Percentiles rank a stretch among this genome's conserved stretches.
Evolutionary conservation across 176 grass and related monocot species (phyloP).

Genomic region (Aegilops sharonensis): DNA sequence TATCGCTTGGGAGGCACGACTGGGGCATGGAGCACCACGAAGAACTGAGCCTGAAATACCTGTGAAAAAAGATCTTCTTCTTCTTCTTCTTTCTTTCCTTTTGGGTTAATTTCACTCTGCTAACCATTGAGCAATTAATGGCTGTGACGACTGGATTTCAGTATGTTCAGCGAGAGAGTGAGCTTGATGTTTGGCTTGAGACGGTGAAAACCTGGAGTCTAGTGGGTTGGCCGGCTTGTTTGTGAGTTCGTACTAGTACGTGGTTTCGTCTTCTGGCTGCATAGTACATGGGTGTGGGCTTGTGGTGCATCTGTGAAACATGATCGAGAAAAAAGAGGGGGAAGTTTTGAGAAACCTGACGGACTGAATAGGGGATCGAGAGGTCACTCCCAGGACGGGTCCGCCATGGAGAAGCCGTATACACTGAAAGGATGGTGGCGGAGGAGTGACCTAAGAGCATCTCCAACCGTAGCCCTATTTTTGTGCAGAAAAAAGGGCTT

Average conservation of each 20-base stretch:
- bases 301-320: neutral
- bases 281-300: neutral
- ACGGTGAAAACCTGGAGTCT: neutral
- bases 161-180: slow-evolving; percentile 7
- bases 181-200: slow-evolving; percentile 12
- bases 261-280: neutral
- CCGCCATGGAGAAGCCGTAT: neutral
- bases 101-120: slow-evolving; percentile 1
- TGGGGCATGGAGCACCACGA: slow-evolving; percentile 44
- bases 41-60: slow-evolving; percentile 43
- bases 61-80: neutral
- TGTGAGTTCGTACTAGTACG: neutral
- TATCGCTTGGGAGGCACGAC: slow-evolving; percentile 72
- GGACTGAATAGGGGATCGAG: neutral
- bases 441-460: no score
- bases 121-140: slow-evolving; percentile 30
- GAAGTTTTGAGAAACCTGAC: neutral
- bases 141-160: slow-evolving; percentile 18
- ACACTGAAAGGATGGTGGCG: neutral
- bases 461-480: no score
- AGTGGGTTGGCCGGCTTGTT: neutral
- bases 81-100: neutral
- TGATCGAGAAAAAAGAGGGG: neutral
- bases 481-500: no score
- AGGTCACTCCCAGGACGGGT: neutral